phyloP scores from a whole-genome alignment of 2,329 filamentous ascomycete genomes.

The Diaporthe australafricana region DNA sequence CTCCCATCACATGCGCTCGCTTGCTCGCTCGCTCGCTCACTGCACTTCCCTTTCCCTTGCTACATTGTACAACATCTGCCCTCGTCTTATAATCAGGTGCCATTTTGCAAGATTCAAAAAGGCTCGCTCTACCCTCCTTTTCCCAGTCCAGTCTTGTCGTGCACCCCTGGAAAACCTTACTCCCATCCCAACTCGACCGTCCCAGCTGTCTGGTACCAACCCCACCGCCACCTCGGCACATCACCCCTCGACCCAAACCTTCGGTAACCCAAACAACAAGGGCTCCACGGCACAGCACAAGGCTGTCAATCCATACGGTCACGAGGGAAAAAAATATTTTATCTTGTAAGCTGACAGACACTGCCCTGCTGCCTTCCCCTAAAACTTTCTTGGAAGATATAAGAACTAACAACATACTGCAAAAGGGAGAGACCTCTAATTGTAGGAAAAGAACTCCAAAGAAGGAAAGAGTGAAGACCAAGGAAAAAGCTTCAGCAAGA shows the following conservation, averaged over 20 bases:
- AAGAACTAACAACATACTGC: not conserved
- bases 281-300: constrained; percentile 3
- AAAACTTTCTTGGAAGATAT: not conserved
- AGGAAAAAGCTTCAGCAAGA: not conserved
- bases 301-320: not conserved
- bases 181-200: constrained; percentile 17
- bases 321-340: not conserved
- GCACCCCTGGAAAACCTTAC: constrained; percentile 18
- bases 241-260: constrained; percentile 29
- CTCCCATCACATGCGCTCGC: constrained; percentile 7
- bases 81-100: constrained; percentile 13
- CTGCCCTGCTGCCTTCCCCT: not conserved
- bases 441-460: not conserved
- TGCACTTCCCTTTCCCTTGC: not conserved
- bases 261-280: constrained; percentile 33
- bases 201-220: constrained; percentile 35
- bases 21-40: not conserved
- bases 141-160: constrained; percentile 11
- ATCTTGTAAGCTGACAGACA: constrained; percentile 19
- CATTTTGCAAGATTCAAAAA: constrained; percentile 16
- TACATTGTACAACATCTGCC: not conserved
- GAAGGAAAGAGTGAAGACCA: not conserved
- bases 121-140: constrained; percentile 8
- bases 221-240: constrained; percentile 36
- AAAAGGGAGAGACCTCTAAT: not conserved